phyloP scores from a whole-genome alignment of 2,329 filamentous ascomycete species.

The Paraconiothyrium sp. region DNA sequence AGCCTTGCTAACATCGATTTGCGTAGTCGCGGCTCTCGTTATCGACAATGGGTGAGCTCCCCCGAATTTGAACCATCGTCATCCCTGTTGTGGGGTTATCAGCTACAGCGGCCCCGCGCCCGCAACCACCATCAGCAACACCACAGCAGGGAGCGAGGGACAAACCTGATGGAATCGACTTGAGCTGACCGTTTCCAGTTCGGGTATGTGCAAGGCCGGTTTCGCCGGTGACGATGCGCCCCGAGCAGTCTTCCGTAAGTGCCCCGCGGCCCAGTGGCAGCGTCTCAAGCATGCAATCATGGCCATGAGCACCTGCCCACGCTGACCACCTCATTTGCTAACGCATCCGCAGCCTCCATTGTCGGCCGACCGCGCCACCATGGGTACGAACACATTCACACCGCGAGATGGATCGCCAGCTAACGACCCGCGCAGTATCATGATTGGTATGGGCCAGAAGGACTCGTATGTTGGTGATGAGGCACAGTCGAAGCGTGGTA shows the following conservation, averaged over 20 bases:
- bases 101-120: conserved; percentile 36
- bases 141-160: conserved; percentile 34
- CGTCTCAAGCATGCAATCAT: conserved; percentile 18
- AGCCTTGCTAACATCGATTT: conserved; percentile 46
- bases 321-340: conserved; percentile 34
- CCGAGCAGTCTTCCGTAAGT: conserved; percentile 99
- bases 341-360: conserved; percentile 80
- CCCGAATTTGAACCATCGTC: conserved; percentile 44
- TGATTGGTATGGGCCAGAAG: conserved; percentile 99
- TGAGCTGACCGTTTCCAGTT: conserved; percentile 69
- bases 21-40: conserved; percentile 95
- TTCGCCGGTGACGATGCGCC: conserved; percentile 99
- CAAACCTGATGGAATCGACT: conserved; percentile 33
- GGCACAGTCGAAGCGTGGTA: conserved; percentile 99
- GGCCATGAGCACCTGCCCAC: conserved; percentile 11
- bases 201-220: conserved; percentile 99
- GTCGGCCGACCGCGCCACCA: conserved; percentile 99
- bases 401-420: conserved; percentile 39
- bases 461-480: conserved; percentile 99
- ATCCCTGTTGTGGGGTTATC: conserved; percentile 51
- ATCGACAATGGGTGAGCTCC: conserved; percentile 99
- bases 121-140: conserved; percentile 32
- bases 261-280: conserved; percentile 27
- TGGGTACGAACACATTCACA: conserved; percentile 75
- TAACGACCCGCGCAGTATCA: conserved; percentile 77